Conservation (phyloP, 192 early-diverging fungal genomes). For the Coemansia sp. region DNA sequence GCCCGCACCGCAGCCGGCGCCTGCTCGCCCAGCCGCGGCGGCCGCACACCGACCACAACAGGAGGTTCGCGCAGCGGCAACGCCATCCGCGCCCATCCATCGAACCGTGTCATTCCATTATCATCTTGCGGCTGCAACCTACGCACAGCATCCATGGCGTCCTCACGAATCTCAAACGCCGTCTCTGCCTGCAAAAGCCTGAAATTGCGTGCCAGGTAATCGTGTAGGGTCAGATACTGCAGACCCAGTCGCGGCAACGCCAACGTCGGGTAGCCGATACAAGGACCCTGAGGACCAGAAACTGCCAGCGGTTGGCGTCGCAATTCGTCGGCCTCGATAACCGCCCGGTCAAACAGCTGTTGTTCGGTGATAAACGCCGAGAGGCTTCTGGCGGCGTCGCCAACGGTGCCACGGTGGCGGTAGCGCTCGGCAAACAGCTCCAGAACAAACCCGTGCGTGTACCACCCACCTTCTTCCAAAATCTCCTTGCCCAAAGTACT, state of each 20-base stretch:
- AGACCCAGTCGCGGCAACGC: slow-evolving; percentile 88
- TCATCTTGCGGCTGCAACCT: slow-evolving; percentile 70
- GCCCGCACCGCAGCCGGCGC: slow-evolving; percentile 76
- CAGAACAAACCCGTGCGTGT: slow-evolving; percentile 58
- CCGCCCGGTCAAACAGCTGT: slow-evolving; percentile 68
- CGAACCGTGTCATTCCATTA: slow-evolving; percentile 70
- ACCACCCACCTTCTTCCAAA: slow-evolving; percentile 2
- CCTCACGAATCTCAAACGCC: slow-evolving; percentile 80
- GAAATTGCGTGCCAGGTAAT: slow-evolving; percentile 88
- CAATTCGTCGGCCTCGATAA: slow-evolving; percentile 67
- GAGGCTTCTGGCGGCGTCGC: slow-evolving; percentile 17
- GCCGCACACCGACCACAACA: slow-evolving; percentile 67
- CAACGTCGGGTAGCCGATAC: slow-evolving; percentile 22
- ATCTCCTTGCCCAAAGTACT: background rate
- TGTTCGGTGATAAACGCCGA: slow-evolving; percentile 46
- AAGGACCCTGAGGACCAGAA: background rate
- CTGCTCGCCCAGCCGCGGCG: slow-evolving; percentile 50
- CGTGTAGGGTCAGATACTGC: slow-evolving; percentile 90
- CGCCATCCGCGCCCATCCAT: slow-evolving; percentile 94
- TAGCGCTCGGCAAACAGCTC: slow-evolving; percentile 39
- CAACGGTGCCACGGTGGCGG: slow-evolving; percentile 1
- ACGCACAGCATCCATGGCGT: slow-evolving; percentile 84
- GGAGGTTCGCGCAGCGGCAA: slow-evolving; percentile 63
- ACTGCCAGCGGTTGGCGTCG: slow-evolving; percentile 26
- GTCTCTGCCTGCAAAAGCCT: slow-evolving; percentile 81